Evolutionary conservation across 2,329 filamentous ascomycete genomes (phyloP).

Genomic region (Blastomyces gilchristii): DNA sequence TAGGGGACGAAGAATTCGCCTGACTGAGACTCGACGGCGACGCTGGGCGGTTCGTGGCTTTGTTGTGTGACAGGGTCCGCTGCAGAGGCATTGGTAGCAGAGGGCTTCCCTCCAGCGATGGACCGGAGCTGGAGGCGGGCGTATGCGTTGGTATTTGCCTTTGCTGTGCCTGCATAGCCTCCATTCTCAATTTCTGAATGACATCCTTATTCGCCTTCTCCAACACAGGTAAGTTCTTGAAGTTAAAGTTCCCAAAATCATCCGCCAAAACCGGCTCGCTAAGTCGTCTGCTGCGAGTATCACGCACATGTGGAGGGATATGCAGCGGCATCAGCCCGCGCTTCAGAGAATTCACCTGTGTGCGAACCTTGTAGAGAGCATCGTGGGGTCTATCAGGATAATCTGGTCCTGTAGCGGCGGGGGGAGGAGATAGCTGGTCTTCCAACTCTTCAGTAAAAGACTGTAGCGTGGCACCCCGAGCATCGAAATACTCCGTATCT

Average conservation of each 20-base stretch:
- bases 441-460: slow-evolving; percentile 91
- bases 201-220: slow-evolving; percentile 99
- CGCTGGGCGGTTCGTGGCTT: slow-evolving; percentile 64
- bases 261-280: slow-evolving; percentile 83
- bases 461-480: slow-evolving; percentile 80
- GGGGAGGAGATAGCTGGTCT: slow-evolving; percentile 70
- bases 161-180: slow-evolving; percentile 65
- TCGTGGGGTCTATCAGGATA: slow-evolving; percentile 89
- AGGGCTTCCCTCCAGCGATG: slow-evolving; percentile 74
- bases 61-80: slow-evolving; percentile 71
- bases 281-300: slow-evolving; percentile 73
- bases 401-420: slow-evolving; percentile 48
- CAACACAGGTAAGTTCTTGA: slow-evolving; percentile 92
- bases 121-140: slow-evolving; percentile 47
- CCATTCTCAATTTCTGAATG: slow-evolving; percentile 87
- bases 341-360: slow-evolving; percentile 79
- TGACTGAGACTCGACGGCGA: slow-evolving; percentile 77
- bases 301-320: slow-evolving; percentile 91
- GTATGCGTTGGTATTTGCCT: slow-evolving; percentile 34
- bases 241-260: slow-evolving; percentile 92
- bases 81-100: slow-evolving; percentile 70
- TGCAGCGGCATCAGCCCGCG: slow-evolving; percentile 89
- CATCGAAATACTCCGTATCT: slow-evolving; percentile 95
- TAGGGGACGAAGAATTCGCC: slow-evolving; percentile 80
- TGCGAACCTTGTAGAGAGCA: slow-evolving; percentile 77